Evolutionary conservation across 1,139 yeast genomes (phyloP).

Genomic region (Debaryomycetaceae sp.): DNA sequence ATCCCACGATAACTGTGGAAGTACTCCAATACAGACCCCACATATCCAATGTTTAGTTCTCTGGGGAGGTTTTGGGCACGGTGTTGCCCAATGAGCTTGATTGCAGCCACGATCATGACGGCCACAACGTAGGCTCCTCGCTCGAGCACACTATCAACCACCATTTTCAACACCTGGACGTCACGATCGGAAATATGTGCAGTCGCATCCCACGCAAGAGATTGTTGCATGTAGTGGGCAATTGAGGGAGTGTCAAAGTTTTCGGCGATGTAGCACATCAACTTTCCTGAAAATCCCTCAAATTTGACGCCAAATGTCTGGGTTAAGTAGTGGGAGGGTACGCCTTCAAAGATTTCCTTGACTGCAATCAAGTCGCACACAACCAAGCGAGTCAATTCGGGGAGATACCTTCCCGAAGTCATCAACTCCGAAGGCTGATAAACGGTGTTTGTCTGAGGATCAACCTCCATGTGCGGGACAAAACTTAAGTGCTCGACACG

Average conservation of each 20-base stretch:
- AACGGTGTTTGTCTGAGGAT: constrained; percentile 25
- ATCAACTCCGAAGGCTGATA: constrained; percentile 54
- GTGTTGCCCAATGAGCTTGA: constrained; percentile 31
- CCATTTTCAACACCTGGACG: constrained; percentile 21
- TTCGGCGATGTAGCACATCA: constrained; percentile 36
- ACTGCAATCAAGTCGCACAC: constrained; percentile 29
- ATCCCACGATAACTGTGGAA: constrained; percentile 31
- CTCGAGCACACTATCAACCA: constrained; percentile 27
- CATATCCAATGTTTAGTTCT: constrained; percentile 31
- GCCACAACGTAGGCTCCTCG: constrained; percentile 43
- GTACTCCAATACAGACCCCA: constrained; percentile 39
- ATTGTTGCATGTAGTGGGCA: constrained; percentile 16
- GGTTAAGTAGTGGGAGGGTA: constrained; percentile 8
- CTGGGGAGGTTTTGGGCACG: constrained; percentile 16
- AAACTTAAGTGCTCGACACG: constrained; percentile 27
- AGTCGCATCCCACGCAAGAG: constrained; percentile 20
- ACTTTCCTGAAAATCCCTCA: constrained; percentile 39
- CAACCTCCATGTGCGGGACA: constrained; percentile 31
- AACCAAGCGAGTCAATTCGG: constrained; percentile 46
- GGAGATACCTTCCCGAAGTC: constrained; percentile 54
- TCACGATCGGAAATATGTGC: constrained; percentile 17
- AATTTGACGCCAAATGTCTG: constrained; percentile 14
- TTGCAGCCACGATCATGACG: constrained; percentile 29
- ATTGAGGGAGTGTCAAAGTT: constrained; percentile 19
- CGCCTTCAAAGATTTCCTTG: constrained; percentile 26